A percentile compares a stretch with the other conserved stretches of the same genome.
phyloP scores from a whole-genome alignment of 805 yeast genomes.

The Cyberlindnera euphorbiiphila region DNA sequence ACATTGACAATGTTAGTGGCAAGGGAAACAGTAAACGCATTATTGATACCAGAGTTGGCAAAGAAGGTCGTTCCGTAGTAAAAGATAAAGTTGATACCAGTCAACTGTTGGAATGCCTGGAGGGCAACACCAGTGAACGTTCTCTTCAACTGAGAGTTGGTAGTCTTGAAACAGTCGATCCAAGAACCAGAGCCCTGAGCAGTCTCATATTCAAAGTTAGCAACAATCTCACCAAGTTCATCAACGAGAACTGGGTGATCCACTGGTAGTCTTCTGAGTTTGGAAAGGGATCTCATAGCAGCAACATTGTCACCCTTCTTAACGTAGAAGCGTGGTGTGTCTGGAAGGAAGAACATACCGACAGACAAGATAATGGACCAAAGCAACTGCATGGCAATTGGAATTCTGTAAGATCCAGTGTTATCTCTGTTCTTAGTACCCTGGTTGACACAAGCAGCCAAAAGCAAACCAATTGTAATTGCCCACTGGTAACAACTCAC shows the following conservation, averaged over 20 bases:
- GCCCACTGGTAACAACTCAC: constrained; percentile 75
- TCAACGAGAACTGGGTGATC: constrained; percentile 41
- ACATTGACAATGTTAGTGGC: constrained; percentile 44
- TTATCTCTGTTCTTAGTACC: constrained; percentile 53
- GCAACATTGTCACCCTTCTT: constrained; percentile 49
- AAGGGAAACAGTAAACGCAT: constrained; percentile 41
- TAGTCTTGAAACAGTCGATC: constrained; percentile 35
- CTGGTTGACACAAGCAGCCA: constrained; percentile 69
- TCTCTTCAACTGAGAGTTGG: constrained; percentile 39
- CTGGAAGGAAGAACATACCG: constrained; percentile 69
- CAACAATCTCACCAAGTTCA: constrained; percentile 45
- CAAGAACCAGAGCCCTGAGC: constrained; percentile 25
- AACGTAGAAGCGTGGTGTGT: constrained; percentile 68
- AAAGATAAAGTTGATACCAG: constrained; percentile 70
- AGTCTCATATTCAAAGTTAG: constrained; percentile 43
- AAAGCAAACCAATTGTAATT: constrained; percentile 63
- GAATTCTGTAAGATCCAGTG: constrained; percentile 65
- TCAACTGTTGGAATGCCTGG: constrained; percentile 57
- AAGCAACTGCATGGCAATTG: constrained; percentile 63
- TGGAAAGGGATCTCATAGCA: constrained; percentile 53
- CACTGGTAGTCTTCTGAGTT: constrained; percentile 45
- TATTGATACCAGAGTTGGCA: constrained; percentile 44
- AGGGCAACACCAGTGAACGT: constrained; percentile 39
- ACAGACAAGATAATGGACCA: constrained; percentile 59
- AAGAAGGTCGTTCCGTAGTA: constrained; percentile 66